Base-by-base conservation (phyloP, 495 filamentous ascomycete genomes). In the Astrothelium macrocarpum region DNA sequence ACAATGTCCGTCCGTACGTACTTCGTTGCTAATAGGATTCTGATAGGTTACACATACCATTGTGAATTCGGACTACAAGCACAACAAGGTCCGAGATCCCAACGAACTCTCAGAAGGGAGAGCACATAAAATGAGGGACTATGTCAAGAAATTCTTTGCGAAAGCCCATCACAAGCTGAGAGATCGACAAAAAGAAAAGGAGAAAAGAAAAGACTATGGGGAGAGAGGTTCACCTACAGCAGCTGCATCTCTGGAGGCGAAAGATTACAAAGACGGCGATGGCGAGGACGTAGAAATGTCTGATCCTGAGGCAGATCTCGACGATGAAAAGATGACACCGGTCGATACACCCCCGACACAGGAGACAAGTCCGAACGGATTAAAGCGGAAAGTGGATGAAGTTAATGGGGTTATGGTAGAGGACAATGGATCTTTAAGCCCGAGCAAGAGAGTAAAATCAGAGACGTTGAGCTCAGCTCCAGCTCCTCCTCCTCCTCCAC, bases 41-140 rank as follows among this genome's bases (percentile, higher is more conserved):
- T 16, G 43, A 60, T 63, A 86, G 84, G 79, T 84, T 20, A 84
- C 86, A 63, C 95, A 93, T 73, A 95, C 91, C 71, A 79, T 97
- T 31, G 90, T 95, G 32, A 84, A 86, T 29, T 90, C 89, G 0
- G 91, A 97, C 71, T 97, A 88, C 78, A 96, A 95, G 74, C 84
- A 92, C 68, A 81, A 83, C 45, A 86, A 89, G 2, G 91, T 97
- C 11, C 79, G 85, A 25, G 88, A 97, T 68, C 92, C 91, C 2
- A 90, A 84, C n/a, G 80, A 82, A 59, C 86, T 97, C 67, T 81
- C 81, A n/a, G 76, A 84, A 32, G 90, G 88, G 67, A 89, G 93
- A 68, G 85, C 87, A 68, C 87, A 85, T 73, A 88, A 89, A 64
- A 84, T 96, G 34, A 94, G 89, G 74, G 83, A 80, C 59, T 90